A percentile compares a stretch with the other conserved stretches of the same genome.
Conservation (phyloP, 495 filamentous ascomycete genomes). For the Chaetomium tenue region DNA sequence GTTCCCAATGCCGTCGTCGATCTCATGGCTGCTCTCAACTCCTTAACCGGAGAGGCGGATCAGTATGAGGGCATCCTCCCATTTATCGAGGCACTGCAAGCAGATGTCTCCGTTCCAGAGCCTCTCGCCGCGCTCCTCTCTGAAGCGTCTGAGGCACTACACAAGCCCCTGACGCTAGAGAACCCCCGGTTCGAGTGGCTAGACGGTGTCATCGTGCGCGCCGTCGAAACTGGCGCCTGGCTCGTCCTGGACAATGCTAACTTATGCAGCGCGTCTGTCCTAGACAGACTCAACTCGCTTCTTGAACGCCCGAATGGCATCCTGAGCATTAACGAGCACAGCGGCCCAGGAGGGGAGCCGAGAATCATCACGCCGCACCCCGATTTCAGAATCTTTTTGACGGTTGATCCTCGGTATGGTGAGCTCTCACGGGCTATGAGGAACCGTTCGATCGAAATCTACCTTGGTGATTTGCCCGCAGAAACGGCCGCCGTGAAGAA, state of each 20-base stretch:
- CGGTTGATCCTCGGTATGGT: constrained; percentile 87
- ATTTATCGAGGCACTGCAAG: constrained; percentile 34
- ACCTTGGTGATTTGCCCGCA: constrained; percentile 50
- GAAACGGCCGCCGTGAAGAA: constrained; percentile 24
- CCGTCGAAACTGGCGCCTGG: constrained; percentile 84
- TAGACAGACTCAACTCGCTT: constrained; percentile 91
- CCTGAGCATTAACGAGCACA: constrained; percentile 89
- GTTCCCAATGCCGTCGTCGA: constrained; percentile 46
- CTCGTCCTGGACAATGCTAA: constrained; percentile 96
- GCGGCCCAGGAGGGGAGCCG: constrained; percentile 74
- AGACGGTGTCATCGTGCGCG: constrained; percentile 85
- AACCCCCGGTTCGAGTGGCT: constrained; percentile 91
- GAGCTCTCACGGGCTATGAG: constrained; percentile 96
- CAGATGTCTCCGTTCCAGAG: constrained; percentile 28
- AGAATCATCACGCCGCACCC: constrained; percentile 78
- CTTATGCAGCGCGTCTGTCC: constrained; percentile 87
- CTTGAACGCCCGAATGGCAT: constrained; percentile 80
- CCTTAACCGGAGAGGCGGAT: constrained; percentile 31
- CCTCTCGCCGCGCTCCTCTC: constrained; percentile 34
- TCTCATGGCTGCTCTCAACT: constrained; percentile 42
- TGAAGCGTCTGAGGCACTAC: constrained; percentile 39
- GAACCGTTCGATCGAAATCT: constrained; percentile 90
- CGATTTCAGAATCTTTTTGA: constrained; percentile 89
- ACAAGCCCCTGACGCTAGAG: constrained; percentile 51
- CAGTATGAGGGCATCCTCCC: constrained; percentile 34